Evolutionary conservation across 441 rosid genomes (phyloP).

Genomic region (Populus hybrid): DNA sequence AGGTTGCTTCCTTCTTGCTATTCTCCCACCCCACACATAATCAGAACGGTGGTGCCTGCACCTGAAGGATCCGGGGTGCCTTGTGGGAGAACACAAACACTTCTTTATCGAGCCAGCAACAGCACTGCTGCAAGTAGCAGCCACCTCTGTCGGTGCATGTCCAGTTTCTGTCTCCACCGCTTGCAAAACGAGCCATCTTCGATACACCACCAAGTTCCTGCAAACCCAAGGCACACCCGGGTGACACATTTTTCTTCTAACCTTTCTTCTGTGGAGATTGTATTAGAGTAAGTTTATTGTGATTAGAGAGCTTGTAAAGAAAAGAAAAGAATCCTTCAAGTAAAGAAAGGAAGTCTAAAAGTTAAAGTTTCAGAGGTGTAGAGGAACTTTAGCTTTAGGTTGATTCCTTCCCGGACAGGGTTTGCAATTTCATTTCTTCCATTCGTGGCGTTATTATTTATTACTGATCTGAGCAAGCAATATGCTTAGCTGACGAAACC

Average conservation of each 20-base stretch:
- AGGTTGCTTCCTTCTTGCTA: constrained; percentile 10
- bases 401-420: constrained; percentile 23
- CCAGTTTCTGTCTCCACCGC: neutral
- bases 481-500: neutral
- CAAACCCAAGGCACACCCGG: constrained; percentile 14
- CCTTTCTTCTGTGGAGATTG: neutral
- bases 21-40: constrained; percentile 39
- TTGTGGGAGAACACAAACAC: constrained; percentile 51
- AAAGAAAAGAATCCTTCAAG: constrained; percentile 24
- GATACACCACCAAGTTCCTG: constrained; percentile 4
- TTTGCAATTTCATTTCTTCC: constrained; percentile 9
- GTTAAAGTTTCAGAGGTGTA: constrained; percentile 22
- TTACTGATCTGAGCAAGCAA: neutral
- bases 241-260: constrained; percentile 30
- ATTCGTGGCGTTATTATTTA: neutral
- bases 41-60: constrained; percentile 47
- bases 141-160: constrained; percentile 5
- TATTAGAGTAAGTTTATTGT: neutral
- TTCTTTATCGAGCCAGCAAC: constrained; percentile 19
- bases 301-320: constrained; percentile 2
- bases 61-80: constrained; percentile 56
- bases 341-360: constrained; percentile 23
- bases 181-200: constrained; percentile 22
- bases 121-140: constrained; percentile 12
- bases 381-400: constrained; percentile 12